Conservation (phyloP, 225 moss, liverwort and hornwort genomes). For the Thuidium tamariscinum region DNA sequence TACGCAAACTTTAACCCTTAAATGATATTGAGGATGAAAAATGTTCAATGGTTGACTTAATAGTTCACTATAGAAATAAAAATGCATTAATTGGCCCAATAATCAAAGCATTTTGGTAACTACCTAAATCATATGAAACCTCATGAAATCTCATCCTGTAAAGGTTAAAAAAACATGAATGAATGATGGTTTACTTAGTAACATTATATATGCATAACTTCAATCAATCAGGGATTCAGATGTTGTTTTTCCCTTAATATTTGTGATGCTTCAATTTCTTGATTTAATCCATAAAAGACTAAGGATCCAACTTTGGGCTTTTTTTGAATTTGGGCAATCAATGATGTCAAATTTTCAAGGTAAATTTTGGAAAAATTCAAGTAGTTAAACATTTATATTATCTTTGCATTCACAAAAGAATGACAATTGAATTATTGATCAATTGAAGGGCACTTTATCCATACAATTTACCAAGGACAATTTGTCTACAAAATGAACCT, state of each 20-base stretch:
- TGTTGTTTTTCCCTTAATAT: background rate
- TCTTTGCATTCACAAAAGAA: background rate
- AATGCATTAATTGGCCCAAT: no score
- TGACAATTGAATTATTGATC: background rate
- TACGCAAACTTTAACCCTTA: no score
- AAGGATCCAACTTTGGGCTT: fast-evolving
- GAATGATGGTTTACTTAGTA: background rate
- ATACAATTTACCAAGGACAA: background rate
- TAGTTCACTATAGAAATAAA: no score
- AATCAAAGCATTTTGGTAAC: no score
- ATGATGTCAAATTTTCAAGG: background rate
- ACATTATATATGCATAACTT: background rate
- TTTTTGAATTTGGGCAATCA: background rate
- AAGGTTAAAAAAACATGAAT: background rate
- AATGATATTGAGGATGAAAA: no score
- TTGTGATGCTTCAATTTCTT: background rate
- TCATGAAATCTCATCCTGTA: no score
- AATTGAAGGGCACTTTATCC: background rate
- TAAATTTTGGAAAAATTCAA: fast-evolving
- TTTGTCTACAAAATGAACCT: background rate
- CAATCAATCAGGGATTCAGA: background rate
- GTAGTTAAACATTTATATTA: background rate
- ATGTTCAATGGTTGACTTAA: no score
- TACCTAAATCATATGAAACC: no score
- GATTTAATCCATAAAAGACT: background rate